phyloP scores from a whole-genome alignment of 148 eudicot genomes.

The Nepenthes mirabilis region DNA sequence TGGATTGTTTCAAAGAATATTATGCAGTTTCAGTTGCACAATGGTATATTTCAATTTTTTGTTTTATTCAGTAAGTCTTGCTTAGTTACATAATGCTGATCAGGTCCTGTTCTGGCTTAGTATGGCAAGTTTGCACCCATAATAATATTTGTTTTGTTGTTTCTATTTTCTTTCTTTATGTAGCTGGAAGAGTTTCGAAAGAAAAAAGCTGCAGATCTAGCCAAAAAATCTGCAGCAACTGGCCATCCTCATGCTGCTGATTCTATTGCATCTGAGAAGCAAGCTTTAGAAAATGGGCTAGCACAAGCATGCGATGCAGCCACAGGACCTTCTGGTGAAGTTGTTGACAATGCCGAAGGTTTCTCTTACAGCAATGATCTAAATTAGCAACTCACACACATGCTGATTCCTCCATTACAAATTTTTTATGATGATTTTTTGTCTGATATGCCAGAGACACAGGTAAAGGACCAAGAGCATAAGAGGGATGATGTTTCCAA shows the following conservation, averaged over 20 bases:
- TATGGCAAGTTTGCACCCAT: not conserved
- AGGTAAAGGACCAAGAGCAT: conserved; percentile 22
- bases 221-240: conserved; percentile 41
- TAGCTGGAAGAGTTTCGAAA: conserved; percentile 92
- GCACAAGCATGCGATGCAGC: conserved; percentile 11
- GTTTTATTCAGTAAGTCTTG: too few species aligned
- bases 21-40: too few species aligned
- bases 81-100: not conserved
- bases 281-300: conserved; percentile 29
- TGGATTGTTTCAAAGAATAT: too few species aligned
- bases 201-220: conserved; percentile 65
- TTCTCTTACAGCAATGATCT: conserved; percentile 11
- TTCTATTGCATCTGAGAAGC: conserved; percentile 23
- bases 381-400: conserved; percentile 7
- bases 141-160: conserved; percentile 7
- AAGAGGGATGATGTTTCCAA: conserved; percentile 12
- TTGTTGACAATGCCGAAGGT: conserved; percentile 15
- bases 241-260: conserved; percentile 22
- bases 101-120: not conserved
- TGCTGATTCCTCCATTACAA: conserved; percentile 12
- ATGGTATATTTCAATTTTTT: too few species aligned
- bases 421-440: conserved; percentile 15
- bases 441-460: conserved; percentile 18
- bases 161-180: conserved; percentile 6
- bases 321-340: conserved; percentile 11